Conservation (phyloP, 1,284 basidiomycete species). For the Sporisorium graminicola region DNA sequence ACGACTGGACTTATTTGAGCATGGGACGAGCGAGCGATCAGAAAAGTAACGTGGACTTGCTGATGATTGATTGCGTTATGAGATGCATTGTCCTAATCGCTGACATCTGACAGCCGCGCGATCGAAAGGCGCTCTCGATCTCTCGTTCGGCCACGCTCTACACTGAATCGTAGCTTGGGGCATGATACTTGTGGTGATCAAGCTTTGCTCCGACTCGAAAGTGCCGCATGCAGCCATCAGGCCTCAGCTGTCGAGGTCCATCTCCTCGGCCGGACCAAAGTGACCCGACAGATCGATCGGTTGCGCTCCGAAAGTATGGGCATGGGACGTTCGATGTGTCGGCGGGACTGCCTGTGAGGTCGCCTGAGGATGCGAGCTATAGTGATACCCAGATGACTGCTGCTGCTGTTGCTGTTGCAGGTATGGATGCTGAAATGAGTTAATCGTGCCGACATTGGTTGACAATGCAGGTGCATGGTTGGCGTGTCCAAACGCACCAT, state of each 20-base stretch:
- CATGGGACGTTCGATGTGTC: not conserved
- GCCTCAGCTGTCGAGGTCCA: constrained; percentile 42
- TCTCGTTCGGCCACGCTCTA: too few species aligned
- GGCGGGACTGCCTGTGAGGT: not conserved
- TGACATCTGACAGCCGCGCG: too few species aligned
- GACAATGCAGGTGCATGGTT: not conserved
- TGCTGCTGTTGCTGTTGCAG: constrained; percentile 18
- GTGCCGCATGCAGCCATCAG: not conserved
- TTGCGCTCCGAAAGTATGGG: constrained; percentile 24
- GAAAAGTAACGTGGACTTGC: not conserved
- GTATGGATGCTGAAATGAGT: not conserved
- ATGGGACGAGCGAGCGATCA: not conserved
- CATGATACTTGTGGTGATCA: too few species aligned
- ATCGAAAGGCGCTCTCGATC: too few species aligned
- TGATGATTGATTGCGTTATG: too few species aligned
- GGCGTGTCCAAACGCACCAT: not conserved
- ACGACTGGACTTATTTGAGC: too few species aligned
- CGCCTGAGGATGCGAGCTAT: constrained; percentile 9
- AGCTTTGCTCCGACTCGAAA: too few species aligned
- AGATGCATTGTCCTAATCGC: too few species aligned
- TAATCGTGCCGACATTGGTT: not conserved
- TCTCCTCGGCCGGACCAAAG: constrained; percentile 40
- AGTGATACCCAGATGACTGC: constrained; percentile 20
- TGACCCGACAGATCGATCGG: constrained; percentile 31
- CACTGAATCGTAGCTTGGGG: too few species aligned